Evolutionary conservation across 2,329 filamentous ascomycete species (phyloP).

Genomic region (Bipolaris gigantea): DNA sequence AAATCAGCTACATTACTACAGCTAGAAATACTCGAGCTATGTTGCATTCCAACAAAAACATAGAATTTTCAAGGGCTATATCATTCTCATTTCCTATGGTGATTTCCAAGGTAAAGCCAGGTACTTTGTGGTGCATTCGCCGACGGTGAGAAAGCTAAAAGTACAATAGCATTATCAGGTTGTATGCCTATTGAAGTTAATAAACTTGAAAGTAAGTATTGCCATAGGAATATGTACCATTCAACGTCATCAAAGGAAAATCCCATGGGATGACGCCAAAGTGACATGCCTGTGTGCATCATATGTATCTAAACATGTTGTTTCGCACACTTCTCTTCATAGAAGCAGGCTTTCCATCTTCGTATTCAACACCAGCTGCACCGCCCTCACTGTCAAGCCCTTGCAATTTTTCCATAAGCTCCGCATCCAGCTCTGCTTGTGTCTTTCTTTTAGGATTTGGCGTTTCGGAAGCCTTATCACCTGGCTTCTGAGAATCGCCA

Average conservation of each 20-base stretch:
- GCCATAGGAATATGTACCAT: neutral
- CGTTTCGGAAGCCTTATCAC: conserved; percentile 16
- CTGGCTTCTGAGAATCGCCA: conserved; percentile 14
- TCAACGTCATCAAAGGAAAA: neutral
- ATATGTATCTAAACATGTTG: conserved; percentile 76
- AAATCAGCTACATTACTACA: neutral
- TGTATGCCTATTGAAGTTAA: neutral
- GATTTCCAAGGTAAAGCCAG: neutral
- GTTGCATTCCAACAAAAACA: too few relatives aligned
- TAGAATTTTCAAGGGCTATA: too few relatives aligned
- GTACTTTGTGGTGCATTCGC: neutral
- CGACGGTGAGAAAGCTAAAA: neutral
- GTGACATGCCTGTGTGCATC: neutral
- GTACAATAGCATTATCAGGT: too few relatives aligned
- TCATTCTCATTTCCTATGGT: neutral
- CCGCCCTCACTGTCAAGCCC: conserved; percentile 70
- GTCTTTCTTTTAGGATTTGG: conserved; percentile 53
- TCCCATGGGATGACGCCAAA: neutral
- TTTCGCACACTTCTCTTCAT: conserved; percentile 75
- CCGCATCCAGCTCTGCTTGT: conserved; percentile 65
- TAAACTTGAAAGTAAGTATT: neutral
- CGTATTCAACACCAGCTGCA: conserved; percentile 71
- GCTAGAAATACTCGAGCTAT: neutral
- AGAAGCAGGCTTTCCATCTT: conserved; percentile 70
- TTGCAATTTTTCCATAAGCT: conserved; percentile 67